Conservation (phyloP, 1,284 basidiomycete species). For the Tremellales sp. region DNA sequence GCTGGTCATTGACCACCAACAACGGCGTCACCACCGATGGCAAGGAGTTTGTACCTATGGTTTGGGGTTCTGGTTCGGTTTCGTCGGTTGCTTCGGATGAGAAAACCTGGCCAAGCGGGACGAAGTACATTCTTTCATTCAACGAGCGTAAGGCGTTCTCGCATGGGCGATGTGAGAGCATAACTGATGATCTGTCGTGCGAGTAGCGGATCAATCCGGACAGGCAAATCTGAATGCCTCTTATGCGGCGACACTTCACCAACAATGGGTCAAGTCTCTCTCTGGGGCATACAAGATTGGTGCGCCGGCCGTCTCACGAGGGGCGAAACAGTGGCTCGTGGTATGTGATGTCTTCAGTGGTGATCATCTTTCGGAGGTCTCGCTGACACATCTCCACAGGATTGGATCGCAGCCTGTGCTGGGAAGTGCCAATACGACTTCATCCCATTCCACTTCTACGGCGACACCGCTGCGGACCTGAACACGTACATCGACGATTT, state of each 20-base stretch:
- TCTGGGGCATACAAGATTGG: conserved; percentile 26
- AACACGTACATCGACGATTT: conserved; percentile 28
- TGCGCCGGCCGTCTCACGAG: conserved; percentile 32
- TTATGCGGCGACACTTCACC: conserved; percentile 25
- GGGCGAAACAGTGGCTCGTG: conserved; percentile 30
- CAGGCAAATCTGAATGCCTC: conserved; percentile 5
- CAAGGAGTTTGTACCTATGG: conserved; percentile 15
- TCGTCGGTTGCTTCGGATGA: conserved; percentile 6
- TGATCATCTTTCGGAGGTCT: background rate
- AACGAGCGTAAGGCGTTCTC: conserved; percentile 33
- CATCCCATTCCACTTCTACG: conserved; percentile 39
- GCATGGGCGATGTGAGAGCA: background rate
- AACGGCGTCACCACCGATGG: background rate
- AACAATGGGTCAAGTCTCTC: conserved; percentile 25
- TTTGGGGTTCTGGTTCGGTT: conserved; percentile 11
- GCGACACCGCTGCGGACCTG: conserved; percentile 26
- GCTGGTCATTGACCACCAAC: conserved; percentile 9
- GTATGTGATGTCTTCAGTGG: conserved; percentile 15
- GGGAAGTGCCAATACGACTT: conserved; percentile 37
- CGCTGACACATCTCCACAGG: conserved; percentile 6
- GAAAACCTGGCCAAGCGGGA: conserved; percentile 6
- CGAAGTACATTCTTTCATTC: conserved; percentile 27
- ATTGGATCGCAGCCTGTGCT: conserved; percentile 29
- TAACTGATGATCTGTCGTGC: background rate
- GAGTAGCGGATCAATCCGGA: background rate